Conservation (phyloP, 2,329 filamentous ascomycete genomes). For the Penicillium sclerotigenum region DNA sequence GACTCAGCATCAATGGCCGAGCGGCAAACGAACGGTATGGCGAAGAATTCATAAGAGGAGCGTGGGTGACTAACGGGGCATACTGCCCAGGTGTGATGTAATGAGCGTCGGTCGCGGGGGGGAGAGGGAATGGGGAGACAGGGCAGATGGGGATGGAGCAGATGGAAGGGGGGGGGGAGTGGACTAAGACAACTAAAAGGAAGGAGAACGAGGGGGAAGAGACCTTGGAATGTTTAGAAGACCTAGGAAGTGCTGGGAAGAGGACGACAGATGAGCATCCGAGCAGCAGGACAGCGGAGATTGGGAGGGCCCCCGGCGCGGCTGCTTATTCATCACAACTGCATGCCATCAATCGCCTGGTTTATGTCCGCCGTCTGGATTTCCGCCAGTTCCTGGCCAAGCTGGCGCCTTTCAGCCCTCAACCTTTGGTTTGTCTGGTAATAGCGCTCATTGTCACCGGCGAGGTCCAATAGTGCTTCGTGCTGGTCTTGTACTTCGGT, state of each 20-base stretch:
- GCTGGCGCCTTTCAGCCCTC: background rate
- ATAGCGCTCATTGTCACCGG: too few relatives aligned
- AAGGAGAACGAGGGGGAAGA: background rate
- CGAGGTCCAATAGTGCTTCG: too few relatives aligned
- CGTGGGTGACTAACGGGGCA: background rate
- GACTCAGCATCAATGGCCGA: conserved; percentile 40
- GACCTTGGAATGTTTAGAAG: too few relatives aligned
- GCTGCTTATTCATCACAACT: background rate
- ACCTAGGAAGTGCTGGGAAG: background rate
- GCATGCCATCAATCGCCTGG: accelerated
- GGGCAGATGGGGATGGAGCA: background rate
- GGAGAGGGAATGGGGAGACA: background rate
- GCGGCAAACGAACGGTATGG: conserved; percentile 34
- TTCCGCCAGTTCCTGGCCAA: background rate
- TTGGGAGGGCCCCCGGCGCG: background rate
- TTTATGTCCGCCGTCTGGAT: background rate
- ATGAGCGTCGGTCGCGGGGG: background rate
- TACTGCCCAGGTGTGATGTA: conserved; percentile 6
- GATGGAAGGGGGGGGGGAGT: background rate
- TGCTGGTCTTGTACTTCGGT: too few relatives aligned
- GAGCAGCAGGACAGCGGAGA: background rate
- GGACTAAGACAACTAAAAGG: background rate
- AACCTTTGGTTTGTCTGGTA: too few relatives aligned
- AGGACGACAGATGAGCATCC: background rate
- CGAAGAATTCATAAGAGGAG: conserved; percentile 26